Conservation (phyloP, 768 basidiomycete genomes). For the Phanerochaete carnosa region DNA sequence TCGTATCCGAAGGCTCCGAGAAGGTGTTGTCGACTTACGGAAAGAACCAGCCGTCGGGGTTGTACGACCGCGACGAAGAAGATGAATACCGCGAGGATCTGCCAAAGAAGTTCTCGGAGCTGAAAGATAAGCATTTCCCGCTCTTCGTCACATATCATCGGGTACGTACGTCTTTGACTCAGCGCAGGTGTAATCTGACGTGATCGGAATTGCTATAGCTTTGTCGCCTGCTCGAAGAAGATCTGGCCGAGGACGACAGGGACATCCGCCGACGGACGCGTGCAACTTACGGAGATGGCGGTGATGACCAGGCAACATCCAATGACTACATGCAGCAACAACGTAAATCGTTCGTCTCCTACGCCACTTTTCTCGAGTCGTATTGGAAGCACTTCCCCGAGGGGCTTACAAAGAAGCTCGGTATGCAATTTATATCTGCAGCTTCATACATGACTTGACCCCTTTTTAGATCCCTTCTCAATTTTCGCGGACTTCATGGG, state of each 20-base stretch:
- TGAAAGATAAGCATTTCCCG: constrained; percentile 58
- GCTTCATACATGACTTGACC: background rate
- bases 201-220: background rate
- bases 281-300: background rate
- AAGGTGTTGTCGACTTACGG: background rate
- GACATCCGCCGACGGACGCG: background rate
- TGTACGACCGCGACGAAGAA: constrained; percentile 42
- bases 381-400: constrained; percentile 64
- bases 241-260: background rate
- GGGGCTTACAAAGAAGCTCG: constrained; percentile 46
- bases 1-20: background rate
- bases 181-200: background rate
- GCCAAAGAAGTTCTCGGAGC: constrained; percentile 46
- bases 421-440: constrained; percentile 27
- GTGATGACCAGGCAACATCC: constrained; percentile 6
- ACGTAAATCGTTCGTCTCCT: constrained; percentile 33
- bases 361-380: constrained; percentile 40
- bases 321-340: constrained; percentile 24
- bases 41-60: constrained; percentile 1
- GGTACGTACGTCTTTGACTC: background rate
- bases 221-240: constrained; percentile 4
- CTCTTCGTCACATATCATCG: constrained; percentile 49
- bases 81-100: constrained; percentile 34
- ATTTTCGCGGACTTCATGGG: constrained; percentile 67
- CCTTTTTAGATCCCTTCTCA: constrained; percentile 48